phyloP scores from a whole-genome alignment of 2,329 filamentous ascomycete genomes.

The Cladosporium sp. region DNA sequence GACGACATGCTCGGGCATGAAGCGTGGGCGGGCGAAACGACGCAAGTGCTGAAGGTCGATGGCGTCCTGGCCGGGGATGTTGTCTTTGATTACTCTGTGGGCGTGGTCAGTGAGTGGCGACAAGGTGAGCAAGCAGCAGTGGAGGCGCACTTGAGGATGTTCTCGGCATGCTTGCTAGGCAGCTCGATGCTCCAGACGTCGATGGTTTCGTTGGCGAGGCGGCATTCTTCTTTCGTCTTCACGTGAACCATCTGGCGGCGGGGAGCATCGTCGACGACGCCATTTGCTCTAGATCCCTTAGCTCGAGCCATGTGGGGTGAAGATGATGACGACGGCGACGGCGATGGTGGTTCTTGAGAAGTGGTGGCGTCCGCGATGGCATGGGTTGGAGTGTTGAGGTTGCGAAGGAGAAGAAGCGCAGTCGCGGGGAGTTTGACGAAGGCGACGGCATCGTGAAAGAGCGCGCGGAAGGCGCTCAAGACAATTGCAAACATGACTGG shows the following conservation, averaged over 20 bases:
- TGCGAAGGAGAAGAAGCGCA: slow-evolving; percentile 13
- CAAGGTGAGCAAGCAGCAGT: background rate
- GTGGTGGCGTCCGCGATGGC: slow-evolving; percentile 19
- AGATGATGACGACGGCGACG: too few species aligned
- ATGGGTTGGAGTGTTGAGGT: slow-evolving; percentile 16
- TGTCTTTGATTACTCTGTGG: slow-evolving; percentile 42
- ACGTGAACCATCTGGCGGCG: slow-evolving; percentile 35
- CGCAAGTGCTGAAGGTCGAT: slow-evolving; percentile 58
- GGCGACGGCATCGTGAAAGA: slow-evolving; percentile 9
- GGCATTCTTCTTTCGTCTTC: slow-evolving; percentile 47
- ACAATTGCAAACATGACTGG: slow-evolving; percentile 15
- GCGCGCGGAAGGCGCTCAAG: slow-evolving; percentile 16
- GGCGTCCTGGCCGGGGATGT: slow-evolving; percentile 39
- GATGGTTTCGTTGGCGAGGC: slow-evolving; percentile 46
- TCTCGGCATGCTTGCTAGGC: slow-evolving; percentile 66
- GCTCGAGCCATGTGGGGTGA: slow-evolving; percentile 15
- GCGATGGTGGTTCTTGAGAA: slow-evolving; percentile 14
- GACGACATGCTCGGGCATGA: slow-evolving; percentile 30
- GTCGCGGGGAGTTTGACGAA: slow-evolving; percentile 14
- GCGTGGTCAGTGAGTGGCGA: slow-evolving; percentile 23
- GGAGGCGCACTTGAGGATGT: slow-evolving; percentile 62
- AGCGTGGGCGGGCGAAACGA: slow-evolving; percentile 62
- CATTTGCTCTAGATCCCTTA: slow-evolving; percentile 9
- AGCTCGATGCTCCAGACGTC: slow-evolving; percentile 67
- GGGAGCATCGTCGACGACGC: slow-evolving; percentile 7